Evolutionary conservation across 169 alveolate species (phyloP).

Genomic region (Cryptosporidium ubiquitum): DNA sequence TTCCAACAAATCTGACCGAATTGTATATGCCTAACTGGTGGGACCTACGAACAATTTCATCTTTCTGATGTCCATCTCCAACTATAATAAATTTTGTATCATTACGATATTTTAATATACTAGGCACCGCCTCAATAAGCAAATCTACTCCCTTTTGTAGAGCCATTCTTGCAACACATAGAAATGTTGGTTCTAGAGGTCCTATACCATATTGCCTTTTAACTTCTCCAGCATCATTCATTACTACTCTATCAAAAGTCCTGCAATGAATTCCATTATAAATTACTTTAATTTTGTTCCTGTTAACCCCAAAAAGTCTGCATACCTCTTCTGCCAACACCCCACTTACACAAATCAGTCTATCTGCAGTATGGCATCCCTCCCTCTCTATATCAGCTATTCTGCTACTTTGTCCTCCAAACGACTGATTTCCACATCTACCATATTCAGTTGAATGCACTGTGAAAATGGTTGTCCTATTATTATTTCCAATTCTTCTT

Average conservation of each 20-base stretch:
- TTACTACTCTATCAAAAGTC: slow-evolving; percentile 79
- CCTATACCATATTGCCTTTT: slow-evolving; percentile 79
- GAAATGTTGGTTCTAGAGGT: slow-evolving; percentile 83
- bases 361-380: slow-evolving; percentile 83
- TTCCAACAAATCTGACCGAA: slow-evolving; percentile 72
- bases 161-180: slow-evolving; percentile 84
- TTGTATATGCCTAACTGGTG: slow-evolving; percentile 79
- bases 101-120: slow-evolving; percentile 76
- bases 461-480: slow-evolving; percentile 79
- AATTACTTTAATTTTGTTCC: slow-evolving; percentile 75
- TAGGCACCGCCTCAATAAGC: slow-evolving; percentile 78
- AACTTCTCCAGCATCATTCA: slow-evolving; percentile 75
- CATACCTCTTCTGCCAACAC: slow-evolving; percentile 82
- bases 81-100: slow-evolving; percentile 84
- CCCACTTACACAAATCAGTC: slow-evolving; percentile 83
- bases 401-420: slow-evolving; percentile 81
- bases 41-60: slow-evolving; percentile 79
- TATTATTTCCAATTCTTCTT: slow-evolving; percentile 61
- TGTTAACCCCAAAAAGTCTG: slow-evolving; percentile 76
- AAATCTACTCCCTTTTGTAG: slow-evolving; percentile 85
- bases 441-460: slow-evolving; percentile 86
- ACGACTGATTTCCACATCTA: slow-evolving; percentile 83
- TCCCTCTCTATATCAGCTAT: slow-evolving; percentile 79
- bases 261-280: slow-evolving; percentile 81
- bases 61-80: slow-evolving; percentile 85